Evolutionary conservation across 495 filamentous ascomycete species (phyloP).

Genomic region (Hypoxylon cercidicola): DNA sequence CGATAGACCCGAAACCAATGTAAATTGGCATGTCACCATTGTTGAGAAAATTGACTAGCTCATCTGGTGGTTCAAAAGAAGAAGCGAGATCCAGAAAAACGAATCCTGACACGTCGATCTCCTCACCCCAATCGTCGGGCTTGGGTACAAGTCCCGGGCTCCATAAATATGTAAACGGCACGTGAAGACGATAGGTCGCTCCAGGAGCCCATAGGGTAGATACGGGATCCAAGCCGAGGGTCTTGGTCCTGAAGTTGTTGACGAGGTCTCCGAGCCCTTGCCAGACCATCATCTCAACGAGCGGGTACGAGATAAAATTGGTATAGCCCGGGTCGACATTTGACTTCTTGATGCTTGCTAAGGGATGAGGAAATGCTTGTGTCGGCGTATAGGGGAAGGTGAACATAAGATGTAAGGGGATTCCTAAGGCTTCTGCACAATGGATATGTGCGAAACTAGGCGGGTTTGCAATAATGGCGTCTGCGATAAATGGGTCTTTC

Average conservation of each 20-base stretch:
- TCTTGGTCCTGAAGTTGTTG: slow-evolving; percentile 69
- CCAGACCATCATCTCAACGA: slow-evolving; percentile 76
- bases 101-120: slow-evolving; percentile 72
- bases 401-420: slow-evolving; percentile 75
- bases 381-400: slow-evolving; percentile 72
- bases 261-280: slow-evolving; percentile 72
- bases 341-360: slow-evolving; percentile 71
- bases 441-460: slow-evolving; percentile 74
- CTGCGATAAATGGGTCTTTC: slow-evolving; percentile 68
- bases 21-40: slow-evolving; percentile 68
- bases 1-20: slow-evolving; percentile 76
- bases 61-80: slow-evolving; percentile 64
- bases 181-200: slow-evolving; percentile 66
- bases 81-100: slow-evolving; percentile 72
- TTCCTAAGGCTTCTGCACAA: slow-evolving; percentile 70
- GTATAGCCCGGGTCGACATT: slow-evolving; percentile 67
- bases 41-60: slow-evolving; percentile 65
- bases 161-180: slow-evolving; percentile 75
- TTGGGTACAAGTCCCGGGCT: slow-evolving; percentile 73
- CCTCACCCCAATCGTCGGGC: slow-evolving; percentile 69
- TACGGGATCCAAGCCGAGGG: slow-evolving; percentile 68
- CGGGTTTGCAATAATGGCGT: slow-evolving; percentile 78
- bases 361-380: slow-evolving; percentile 72
- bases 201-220: slow-evolving; percentile 74
- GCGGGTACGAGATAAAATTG: slow-evolving; percentile 78